Percentiles rank a stretch among this genome's conserved stretches.
Conservation (phyloP, 208 protist species). For the Kentomonas sorsogonicus region DNA sequence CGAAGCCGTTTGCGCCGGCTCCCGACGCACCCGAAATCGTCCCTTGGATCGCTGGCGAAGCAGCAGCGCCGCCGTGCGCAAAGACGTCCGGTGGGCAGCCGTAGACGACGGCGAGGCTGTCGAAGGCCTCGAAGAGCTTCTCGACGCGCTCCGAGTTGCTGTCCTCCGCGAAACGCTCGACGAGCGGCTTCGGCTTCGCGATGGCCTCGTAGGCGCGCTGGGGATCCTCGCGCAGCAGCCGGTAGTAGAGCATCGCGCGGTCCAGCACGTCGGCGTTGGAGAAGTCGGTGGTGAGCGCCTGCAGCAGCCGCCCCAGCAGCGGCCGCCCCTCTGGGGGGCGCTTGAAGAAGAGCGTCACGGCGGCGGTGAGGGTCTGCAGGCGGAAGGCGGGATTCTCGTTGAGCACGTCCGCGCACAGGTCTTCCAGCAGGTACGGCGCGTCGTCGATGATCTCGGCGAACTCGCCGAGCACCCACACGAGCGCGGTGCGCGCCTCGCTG, state of each 20-base stretch:
- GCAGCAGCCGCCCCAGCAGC: constrained; percentile 78
- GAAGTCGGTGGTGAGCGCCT: constrained; percentile 69
- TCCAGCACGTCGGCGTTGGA: constrained; percentile 85
- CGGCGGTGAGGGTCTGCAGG: constrained; percentile 81
- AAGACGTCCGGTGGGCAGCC: no score
- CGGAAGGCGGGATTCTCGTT: constrained; percentile 50
- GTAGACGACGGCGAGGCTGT: constrained; percentile 85
- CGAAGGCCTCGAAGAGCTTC: constrained; percentile 87
- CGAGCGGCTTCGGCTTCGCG: constrained; percentile 30
- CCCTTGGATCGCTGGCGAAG: no score
- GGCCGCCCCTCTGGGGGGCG: constrained; percentile 85
- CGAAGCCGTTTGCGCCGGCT: no score
- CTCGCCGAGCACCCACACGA: constrained; percentile 89
- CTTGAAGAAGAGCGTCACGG: constrained; percentile 91
- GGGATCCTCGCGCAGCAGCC: constrained; percentile 54
- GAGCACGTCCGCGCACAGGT: constrained; percentile 36
- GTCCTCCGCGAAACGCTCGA: constrained; percentile 65
- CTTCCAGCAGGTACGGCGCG: constrained; percentile 91
- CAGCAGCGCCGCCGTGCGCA: no score
- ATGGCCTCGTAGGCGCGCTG: constrained; percentile 48
- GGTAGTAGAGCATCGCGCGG: constrained; percentile 80
- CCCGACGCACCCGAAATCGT: no score
- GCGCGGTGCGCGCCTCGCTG: constrained; percentile 30
- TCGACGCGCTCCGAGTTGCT: constrained; percentile 52
- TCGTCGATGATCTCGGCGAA: constrained; percentile 85